Base-by-base conservation (phyloP, 2,329 filamentous ascomycete genomes). In the Mariannaea sp. region DNA sequence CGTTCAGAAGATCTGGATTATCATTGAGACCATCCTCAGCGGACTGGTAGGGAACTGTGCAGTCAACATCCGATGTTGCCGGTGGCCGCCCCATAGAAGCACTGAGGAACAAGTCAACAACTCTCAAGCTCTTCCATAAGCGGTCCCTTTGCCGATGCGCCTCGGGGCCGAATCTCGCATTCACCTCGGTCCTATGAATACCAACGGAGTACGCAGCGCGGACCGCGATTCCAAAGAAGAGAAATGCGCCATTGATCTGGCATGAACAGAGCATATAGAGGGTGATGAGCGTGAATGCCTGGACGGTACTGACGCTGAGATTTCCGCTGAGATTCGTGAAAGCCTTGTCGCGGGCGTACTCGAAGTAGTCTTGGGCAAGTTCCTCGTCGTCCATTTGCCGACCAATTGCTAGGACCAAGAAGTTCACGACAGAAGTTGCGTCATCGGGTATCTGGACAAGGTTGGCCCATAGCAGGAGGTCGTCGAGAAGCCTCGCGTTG, bases 31-130 rank as follows among this genome's bases (percentile, higher is more conserved):
- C 64, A 7, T 69, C 67, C 3, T 71, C 71, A 0, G 67, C 46
- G 2, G 59, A 66, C 12, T 73, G 68, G 56, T 80, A 82, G 0
- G 77, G 68, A 0, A 83, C 79, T 0, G 78, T 82, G 64, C 80
- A 82, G 55, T 83, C 80, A 1, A 80, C 71, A 36, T 82, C 80
- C 0, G 79, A 81, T 0, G 78, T 79, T 0, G 78, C 77, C 0
- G 80, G 80, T 0, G 80, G 80, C 0, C 80, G 71, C 3, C 80
- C 80, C 78, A 82, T 81, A 1, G 77, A 80, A 3, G 75, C 77
- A 59, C 77, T 80, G 0, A 82, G 69, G 52, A 79, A 81, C 1
- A 83, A 64, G 53, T 83, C 80, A 6, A 82, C 68, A 0, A 80
- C 70, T 1, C 80, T 72, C 4, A 82, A 64, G 51, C 79, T 82